Conservation (phyloP, 192 early-diverging fungal genomes). For the Backusella westeae region DNA sequence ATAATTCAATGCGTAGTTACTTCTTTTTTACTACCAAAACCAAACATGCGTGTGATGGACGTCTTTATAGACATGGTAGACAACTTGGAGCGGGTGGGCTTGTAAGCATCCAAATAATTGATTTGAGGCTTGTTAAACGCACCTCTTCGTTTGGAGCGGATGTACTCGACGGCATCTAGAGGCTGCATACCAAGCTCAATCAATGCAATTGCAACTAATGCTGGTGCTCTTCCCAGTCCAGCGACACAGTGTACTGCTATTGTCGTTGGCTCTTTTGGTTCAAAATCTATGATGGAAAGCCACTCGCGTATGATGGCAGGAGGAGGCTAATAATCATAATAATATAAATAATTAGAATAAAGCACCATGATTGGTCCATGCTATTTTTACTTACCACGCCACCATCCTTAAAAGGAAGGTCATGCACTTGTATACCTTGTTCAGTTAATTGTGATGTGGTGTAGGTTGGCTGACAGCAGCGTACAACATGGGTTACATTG, state of each 20-base stretch:
- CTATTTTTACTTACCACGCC: constrained; percentile 56
- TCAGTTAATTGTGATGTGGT: constrained; percentile 52
- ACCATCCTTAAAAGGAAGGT: constrained; percentile 89
- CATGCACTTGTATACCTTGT: constrained; percentile 75
- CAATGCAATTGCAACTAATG: constrained; percentile 80
- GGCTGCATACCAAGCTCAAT: constrained; percentile 79
- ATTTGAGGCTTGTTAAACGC: constrained; percentile 83
- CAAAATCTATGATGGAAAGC: constrained; percentile 59
- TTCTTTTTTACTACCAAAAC: constrained; percentile 31
- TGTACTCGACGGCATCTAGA: constrained; percentile 70
- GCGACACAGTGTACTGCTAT: constrained; percentile 95
- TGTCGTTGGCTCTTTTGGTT: constrained; percentile 49
- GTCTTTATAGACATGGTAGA: constrained; percentile 24
- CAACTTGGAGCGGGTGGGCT: constrained; percentile 27
- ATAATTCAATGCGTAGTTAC: constrained; percentile 1
- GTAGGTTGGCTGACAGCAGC: constrained; percentile 91
- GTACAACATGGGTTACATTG: constrained; percentile 84
- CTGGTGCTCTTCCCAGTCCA: constrained; percentile 91
- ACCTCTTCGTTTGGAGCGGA: constrained; percentile 71
- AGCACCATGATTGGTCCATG: neutral
- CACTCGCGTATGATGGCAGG: constrained; percentile 52
- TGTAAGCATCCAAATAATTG: constrained; percentile 48
- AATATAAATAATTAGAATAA: neutral
- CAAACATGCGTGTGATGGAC: constrained; percentile 40
- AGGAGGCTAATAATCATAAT: constrained; percentile 35